A percentile compares a stretch with the other conserved stretches of the same genome.
Conservation (phyloP, 257 asterid species). For the Salvia miltiorrhiza region DNA sequence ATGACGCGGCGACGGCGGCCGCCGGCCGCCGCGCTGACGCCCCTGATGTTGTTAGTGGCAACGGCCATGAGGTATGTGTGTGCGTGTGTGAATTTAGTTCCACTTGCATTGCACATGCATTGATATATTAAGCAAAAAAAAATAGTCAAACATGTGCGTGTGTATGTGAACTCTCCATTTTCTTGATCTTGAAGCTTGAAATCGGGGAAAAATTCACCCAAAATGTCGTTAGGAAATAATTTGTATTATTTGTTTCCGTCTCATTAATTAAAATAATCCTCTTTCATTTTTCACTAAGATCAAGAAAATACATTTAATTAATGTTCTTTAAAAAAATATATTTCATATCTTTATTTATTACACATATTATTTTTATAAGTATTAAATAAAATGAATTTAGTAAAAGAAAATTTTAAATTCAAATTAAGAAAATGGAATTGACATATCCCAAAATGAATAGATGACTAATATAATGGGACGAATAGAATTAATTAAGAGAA, state of each 20-base stretch:
- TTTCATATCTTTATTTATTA: no score
- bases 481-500: no score
- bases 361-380: no score
- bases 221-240: not conserved
- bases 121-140: not conserved
- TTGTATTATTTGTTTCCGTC: not conserved
- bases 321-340: no score
- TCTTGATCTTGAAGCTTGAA: not conserved
- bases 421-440: no score
- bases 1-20: conserved; percentile 6
- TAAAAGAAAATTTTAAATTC: no score
- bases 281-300: no score
- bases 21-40: conserved; percentile 48
- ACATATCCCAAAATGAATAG: no score
- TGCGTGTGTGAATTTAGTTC: not conserved
- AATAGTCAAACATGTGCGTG: conserved; percentile 12
- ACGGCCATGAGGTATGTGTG: conserved; percentile 82
- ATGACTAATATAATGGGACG: no score
- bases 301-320: no score
- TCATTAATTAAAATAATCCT: no score
- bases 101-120: conserved; percentile 10
- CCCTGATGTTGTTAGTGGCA: conserved; percentile 74
- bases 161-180: not conserved
- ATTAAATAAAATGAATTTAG: no score
- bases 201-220: not conserved